A percentile compares a stretch with the other conserved stretches of the same genome.
These are phyloP conservation scores for Lichtheimia corymbifera DNA, from an alignment of 371 early-diverging fungal genomes.

Conservation along the genomic window DNA sequence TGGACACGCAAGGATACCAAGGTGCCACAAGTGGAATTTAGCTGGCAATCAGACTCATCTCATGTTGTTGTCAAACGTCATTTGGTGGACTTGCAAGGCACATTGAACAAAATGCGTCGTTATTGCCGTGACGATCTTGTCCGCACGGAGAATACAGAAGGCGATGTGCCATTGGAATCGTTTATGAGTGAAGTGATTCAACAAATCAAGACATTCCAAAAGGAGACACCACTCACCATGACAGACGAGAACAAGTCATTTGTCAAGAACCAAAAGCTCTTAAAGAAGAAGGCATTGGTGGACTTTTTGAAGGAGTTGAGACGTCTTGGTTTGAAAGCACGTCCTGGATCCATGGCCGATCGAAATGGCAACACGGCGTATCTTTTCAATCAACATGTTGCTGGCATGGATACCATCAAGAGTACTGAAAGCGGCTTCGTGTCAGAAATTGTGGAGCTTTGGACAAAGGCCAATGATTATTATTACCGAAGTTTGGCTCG, in stretches of 20 bases:
- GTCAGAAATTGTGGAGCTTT: conserved; percentile 42
- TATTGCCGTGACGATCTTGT: conserved; percentile 41
- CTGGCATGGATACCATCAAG: conserved; percentile 30
- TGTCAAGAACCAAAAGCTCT: conserved; percentile 76
- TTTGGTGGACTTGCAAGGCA: conserved; percentile 35
- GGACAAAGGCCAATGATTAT: conserved; percentile 70
- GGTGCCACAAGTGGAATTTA: conserved; percentile 16
- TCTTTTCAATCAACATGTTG: conserved; percentile 40
- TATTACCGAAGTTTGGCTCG: conserved; percentile 73
- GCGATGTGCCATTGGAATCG: conserved; percentile 37
- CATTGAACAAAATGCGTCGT: conserved; percentile 31
- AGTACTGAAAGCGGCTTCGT: conserved; percentile 20
- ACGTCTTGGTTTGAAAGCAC: conserved; percentile 76
- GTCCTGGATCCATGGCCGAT: conserved; percentile 48
- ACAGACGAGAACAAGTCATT: conserved; percentile 64
- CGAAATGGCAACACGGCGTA: conserved; percentile 38
- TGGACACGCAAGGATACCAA: conserved; percentile 27
- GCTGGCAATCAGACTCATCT: conserved; percentile 15
- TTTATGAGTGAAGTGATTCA: conserved; percentile 53
- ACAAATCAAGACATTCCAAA: conserved; percentile 62
- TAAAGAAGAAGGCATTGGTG: conserved; percentile 86
- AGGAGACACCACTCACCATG: conserved; percentile 64
- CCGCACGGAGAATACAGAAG: conserved; percentile 15
- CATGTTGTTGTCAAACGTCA: conserved; percentile 31
- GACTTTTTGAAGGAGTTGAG: conserved; percentile 85